A percentile compares a stretch with the other conserved stretches of the same genome.
Evolutionary conservation across 352 stramenopile genomes (phyloP).

Genomic region (Stramenopiles sp.): DNA sequence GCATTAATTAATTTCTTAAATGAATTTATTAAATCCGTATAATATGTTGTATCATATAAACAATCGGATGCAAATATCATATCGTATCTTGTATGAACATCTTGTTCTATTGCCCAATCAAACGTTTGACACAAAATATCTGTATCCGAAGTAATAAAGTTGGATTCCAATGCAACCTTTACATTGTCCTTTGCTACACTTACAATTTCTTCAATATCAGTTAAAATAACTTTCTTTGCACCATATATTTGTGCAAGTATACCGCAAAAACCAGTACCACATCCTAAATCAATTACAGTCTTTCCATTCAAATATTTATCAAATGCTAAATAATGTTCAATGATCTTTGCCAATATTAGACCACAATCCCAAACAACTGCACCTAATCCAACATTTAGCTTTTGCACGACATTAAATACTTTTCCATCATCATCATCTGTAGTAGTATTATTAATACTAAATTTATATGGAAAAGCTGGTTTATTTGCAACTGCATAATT

Average conservation of each 20-base stretch:
- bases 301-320: not conserved
- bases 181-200: not conserved
- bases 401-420: not conserved
- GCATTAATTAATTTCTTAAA: not conserved
- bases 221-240: not conserved
- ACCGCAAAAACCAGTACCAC: slow-evolving; percentile 4
- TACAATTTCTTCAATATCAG: not conserved
- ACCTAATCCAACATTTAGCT: not conserved
- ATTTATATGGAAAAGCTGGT: not conserved
- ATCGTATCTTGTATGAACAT: not conserved
- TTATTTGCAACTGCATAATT: not conserved
- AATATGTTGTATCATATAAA: slow-evolving; percentile 2
- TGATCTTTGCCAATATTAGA: not conserved
- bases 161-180: not conserved
- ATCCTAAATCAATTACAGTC: not conserved
- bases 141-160: not conserved
- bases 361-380: slow-evolving; percentile 9
- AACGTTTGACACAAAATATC: not conserved
- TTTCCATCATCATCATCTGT: not conserved
- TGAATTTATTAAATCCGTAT: not conserved
- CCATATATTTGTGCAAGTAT: not conserved
- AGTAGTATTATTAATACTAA: too few species aligned
- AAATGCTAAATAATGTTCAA: not conserved
- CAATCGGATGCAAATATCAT: not conserved
- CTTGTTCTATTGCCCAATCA: not conserved